Evolutionary conservation across 1,284 basidiomycete species (phyloP).

Genomic region (Cystobasidiaceae sp.): DNA sequence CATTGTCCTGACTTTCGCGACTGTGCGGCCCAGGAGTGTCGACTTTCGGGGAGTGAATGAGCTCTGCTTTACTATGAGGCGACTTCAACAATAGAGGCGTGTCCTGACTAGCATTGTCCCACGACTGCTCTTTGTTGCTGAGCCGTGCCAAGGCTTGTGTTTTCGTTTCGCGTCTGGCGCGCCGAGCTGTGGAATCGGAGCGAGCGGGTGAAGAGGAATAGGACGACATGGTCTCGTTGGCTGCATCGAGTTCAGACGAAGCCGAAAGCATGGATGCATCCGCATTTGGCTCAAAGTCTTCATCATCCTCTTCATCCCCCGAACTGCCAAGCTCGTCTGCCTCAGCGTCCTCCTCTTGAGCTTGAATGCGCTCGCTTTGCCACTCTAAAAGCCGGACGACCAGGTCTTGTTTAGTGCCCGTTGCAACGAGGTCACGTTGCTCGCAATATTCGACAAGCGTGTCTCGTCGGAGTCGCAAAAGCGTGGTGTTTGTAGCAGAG

Average conservation of each 20-base stretch:
- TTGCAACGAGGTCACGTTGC: conserved; percentile 63
- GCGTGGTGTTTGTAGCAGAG: conserved; percentile 69
- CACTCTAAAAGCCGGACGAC: conserved; percentile 80
- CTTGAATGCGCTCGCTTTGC: neutral
- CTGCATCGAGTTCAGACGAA: conserved; percentile 28
- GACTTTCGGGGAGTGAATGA: conserved; percentile 55
- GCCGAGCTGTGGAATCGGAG: conserved; percentile 31
- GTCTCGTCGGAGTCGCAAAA: conserved; percentile 73
- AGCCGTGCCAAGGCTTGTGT: conserved; percentile 35
- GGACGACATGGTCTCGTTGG: neutral
- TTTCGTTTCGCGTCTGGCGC: conserved; percentile 38
- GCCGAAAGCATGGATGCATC: conserved; percentile 35
- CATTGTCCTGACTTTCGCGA: conserved; percentile 53
- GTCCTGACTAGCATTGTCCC: neutral
- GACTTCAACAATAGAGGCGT: conserved; percentile 39
- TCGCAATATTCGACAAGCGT: conserved; percentile 83
- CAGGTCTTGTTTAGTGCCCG: conserved; percentile 84
- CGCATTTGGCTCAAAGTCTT: conserved; percentile 30
- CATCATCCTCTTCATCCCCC: too few species aligned
- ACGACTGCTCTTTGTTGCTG: conserved; percentile 20
- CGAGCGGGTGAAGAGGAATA: neutral
- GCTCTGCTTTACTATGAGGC: conserved; percentile 34
- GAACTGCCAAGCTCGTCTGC: conserved; percentile 33
- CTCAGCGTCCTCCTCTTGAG: conserved; percentile 44
- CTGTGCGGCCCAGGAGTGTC: conserved; percentile 59